A percentile compares a stretch with the other conserved stretches of the same genome.
phyloP scores from a whole-genome alignment of 2,329 filamentous ascomycete genomes.

The Cladosporium sp. region DNA sequence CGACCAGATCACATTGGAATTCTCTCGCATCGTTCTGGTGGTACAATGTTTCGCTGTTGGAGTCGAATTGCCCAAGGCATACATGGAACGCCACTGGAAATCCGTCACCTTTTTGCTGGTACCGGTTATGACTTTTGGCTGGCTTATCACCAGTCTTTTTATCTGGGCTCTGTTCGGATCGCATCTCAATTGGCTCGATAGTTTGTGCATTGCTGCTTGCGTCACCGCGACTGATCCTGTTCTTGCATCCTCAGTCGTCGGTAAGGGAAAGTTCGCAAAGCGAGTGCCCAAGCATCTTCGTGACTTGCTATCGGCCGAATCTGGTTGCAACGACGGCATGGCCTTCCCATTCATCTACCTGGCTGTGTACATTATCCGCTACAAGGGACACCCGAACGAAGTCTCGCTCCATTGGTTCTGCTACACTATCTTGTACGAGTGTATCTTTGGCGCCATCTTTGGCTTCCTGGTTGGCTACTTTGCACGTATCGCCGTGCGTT shows the following conservation, averaged over 20 bases:
- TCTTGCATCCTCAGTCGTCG: conserved; percentile 93
- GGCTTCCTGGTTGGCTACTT: conserved; percentile 87
- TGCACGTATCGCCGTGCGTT: conserved; percentile 86
- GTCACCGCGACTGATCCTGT: conserved; percentile 98
- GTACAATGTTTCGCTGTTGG: conserved; percentile 92
- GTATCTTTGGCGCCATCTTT: conserved; percentile 85
- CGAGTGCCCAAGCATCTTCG: conserved; percentile 95
- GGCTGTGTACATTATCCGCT: conserved; percentile 83
- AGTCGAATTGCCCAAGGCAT: conserved; percentile 85
- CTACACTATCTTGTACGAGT: conserved; percentile 90
- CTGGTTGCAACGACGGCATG: conserved; percentile 99
- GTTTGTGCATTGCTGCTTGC: conserved; percentile 82
- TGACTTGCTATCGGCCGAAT: conserved; percentile 92
- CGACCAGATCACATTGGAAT: conserved; percentile 85
- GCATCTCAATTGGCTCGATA: conserved; percentile 82
- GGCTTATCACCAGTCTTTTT: conserved; percentile 88
- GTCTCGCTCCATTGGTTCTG: conserved; percentile 87
- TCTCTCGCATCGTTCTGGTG: conserved; percentile 84
- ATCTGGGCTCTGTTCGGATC: conserved; percentile 84
- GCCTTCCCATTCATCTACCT: conserved; percentile 98
- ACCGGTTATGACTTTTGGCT: conserved; percentile 96
- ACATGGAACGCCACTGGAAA: conserved; percentile 98
- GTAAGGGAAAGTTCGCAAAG: conserved; percentile 98
- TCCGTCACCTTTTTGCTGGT: conserved; percentile 85
- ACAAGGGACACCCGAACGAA: conserved; percentile 65